Evolutionary conservation across 352 stramenopile genomes (phyloP).

Genomic region (Phytophthora pistaciae): DNA sequence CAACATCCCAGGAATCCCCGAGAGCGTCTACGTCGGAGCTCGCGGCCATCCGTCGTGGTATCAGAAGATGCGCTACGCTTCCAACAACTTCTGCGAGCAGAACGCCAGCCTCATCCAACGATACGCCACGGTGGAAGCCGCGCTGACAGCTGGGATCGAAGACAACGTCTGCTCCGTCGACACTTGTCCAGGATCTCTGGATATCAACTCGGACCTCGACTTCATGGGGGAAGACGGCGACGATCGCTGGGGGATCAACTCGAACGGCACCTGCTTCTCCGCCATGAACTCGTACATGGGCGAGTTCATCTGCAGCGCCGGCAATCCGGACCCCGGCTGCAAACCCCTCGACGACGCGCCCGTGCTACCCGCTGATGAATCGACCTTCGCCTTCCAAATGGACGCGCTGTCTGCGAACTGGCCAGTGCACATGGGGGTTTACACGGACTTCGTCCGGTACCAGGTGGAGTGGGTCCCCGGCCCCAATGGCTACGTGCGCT

Average conservation of each 20-base stretch:
- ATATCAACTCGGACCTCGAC: conserved; percentile 46
- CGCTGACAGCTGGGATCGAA: conserved; percentile 35
- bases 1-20: conserved; percentile 57
- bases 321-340: conserved; percentile 39
- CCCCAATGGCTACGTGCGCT: conserved; percentile 62
- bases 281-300: conserved; percentile 57
- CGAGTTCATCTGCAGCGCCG: conserved; percentile 55
- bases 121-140: conserved; percentile 33
- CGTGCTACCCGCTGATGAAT: conserved; percentile 8
- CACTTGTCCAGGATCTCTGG: conserved; percentile 50
- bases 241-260: conserved; percentile 56
- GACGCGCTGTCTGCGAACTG: conserved; percentile 73
- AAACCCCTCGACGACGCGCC: conserved; percentile 20
- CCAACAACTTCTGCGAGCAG: conserved; percentile 62
- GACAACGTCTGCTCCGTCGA: conserved; percentile 49
- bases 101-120: conserved; percentile 39
- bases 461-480: conserved; percentile 75
- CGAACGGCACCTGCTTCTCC: conserved; percentile 57
- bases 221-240: conserved; percentile 30
- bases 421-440: conserved; percentile 57
- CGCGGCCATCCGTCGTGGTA: conserved; percentile 71
- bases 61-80: conserved; percentile 62
- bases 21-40: conserved; percentile 46
- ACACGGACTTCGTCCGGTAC: conserved; percentile 55
- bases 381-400: conserved; percentile 80